Base-by-base conservation (phyloP, 2,329 filamentous ascomycete species). In the Alternaria triticina region DNA sequence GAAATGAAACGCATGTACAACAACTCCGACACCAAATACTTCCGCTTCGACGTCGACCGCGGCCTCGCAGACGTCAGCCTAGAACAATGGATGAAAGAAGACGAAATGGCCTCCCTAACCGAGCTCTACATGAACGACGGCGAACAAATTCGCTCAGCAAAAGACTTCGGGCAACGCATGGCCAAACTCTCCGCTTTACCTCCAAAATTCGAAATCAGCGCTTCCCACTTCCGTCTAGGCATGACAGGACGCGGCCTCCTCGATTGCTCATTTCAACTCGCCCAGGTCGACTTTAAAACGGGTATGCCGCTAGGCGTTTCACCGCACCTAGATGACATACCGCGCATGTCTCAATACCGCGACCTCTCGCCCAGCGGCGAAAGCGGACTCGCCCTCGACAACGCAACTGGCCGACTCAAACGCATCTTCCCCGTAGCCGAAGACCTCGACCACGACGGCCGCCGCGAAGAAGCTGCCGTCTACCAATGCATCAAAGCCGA, bases 61-160 rank as follows among this genome's bases (percentile, higher is more conserved):
- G 79, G 79, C 5, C 73, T 81, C 20, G 78, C 74, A 27, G 76
- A 81, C 45, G 69, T 80, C 25, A 75, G 70, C 13, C 73, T 81
- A 6, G 79, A 81, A 66, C 77, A 81, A 61, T 81, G 79, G 78
- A 80, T 80, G 77, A 77, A 77, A 52, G 77, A 80, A 68, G 79
- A 80, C 57, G 77, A 80, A 63, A 80, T 80, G 78, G 77, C 76
- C n/a, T 68, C 72, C 4, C 64, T 80, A 15, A 80, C 78, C 1
- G 75, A 79, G 61, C 77, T 79, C 58, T 80, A 80, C 66, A 80
- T 81, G 79, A 67, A 70, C 43, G 79, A 80, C 47, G 71, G 71
- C 3, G 70, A 75, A 23, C 79, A 81, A 59, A 61, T 77, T 3
- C 68, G 71, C 1, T 57, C 59, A 2, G 76, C 79, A 1, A 65